Percentiles rank a stretch among this genome's conserved stretches.
phyloP scores from a whole-genome alignment of 2,329 filamentous ascomycete genomes.

The Cordyceps cateniannulata region DNA sequence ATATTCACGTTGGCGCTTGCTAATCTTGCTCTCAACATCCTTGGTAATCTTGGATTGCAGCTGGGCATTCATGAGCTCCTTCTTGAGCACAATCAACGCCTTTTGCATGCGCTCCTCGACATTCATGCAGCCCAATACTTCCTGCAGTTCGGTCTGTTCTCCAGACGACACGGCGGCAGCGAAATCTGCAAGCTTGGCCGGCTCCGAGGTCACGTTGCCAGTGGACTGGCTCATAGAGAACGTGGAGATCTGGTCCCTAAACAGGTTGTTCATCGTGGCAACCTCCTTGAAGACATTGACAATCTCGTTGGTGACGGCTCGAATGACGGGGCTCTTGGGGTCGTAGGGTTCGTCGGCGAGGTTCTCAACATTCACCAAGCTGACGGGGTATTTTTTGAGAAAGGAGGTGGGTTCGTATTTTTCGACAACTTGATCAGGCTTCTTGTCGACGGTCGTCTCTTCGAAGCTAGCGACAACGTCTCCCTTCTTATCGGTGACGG shows the following conservation, averaged over 20 bases:
- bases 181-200: conserved; percentile 92
- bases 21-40: conserved; percentile 95
- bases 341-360: conserved; percentile 83
- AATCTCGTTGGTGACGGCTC: conserved; percentile 92
- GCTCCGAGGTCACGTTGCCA: conserved; percentile 91
- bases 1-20: conserved; percentile 94
- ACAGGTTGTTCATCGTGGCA: conserved; percentile 85
- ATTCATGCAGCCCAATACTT: conserved; percentile 81
- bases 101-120: conserved; percentile 91
- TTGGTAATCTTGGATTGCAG: conserved; percentile 96
- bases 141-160: conserved; percentile 85
- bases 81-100: conserved; percentile 86
- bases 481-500: conserved; percentile 64
- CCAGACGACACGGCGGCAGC: conserved; percentile 94
- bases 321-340: conserved; percentile 80
- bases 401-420: conserved; percentile 86
- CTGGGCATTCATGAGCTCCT: conserved; percentile 97
- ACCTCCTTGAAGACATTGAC: conserved; percentile 99
- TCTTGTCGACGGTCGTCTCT: conserved; percentile 63
- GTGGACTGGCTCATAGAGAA: conserved; percentile 94
- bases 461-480: conserved; percentile 98
- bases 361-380: conserved; percentile 92
- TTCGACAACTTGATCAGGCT: conserved; percentile 41
- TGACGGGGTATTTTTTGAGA: conserved; percentile 84
- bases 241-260: conserved; percentile 94